phyloP scores from a whole-genome alignment of 305 asterid genomes.

The Rubia balearica region DNA sequence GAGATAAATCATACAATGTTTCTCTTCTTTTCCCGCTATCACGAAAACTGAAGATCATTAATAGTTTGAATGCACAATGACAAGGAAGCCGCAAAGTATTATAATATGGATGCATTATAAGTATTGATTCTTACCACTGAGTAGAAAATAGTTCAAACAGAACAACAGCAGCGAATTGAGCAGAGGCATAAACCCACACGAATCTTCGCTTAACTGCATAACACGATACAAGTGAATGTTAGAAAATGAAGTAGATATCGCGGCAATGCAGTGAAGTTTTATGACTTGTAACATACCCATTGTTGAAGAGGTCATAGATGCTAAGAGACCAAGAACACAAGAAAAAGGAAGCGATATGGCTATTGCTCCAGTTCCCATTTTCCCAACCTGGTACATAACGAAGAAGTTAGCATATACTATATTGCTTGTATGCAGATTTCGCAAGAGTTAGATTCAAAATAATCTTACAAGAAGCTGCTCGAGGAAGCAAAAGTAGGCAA shows the following conservation, averaged over 20 bases:
- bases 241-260: not conserved
- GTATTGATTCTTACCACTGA: constrained; percentile 44
- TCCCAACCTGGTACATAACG: constrained; percentile 51
- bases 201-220: constrained; percentile 62
- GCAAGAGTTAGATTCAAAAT: not conserved
- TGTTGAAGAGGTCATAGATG: constrained; percentile 81
- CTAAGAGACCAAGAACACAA: constrained; percentile 81
- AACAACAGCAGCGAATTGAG: constrained; percentile 76
- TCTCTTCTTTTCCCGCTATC: not conserved
- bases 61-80: not conserved
- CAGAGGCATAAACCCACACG: constrained; percentile 76
- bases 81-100: not conserved
- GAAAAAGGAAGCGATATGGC: constrained; percentile 94
- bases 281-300: constrained; percentile 53
- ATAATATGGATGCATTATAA: not conserved
- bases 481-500: constrained; percentile 87
- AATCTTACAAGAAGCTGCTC: constrained; percentile 85
- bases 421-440: not conserved
- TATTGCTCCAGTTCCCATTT: constrained; percentile 70
- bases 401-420: constrained; percentile 23
- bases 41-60: not conserved
- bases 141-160: constrained; percentile 81
- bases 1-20: constrained; percentile 9
- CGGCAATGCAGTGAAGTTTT: not conserved
- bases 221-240: not conserved